These are phyloP conservation scores for Acacia concinna DNA, from an alignment of 331 rosid species.

Conservation along the genomic window DNA sequence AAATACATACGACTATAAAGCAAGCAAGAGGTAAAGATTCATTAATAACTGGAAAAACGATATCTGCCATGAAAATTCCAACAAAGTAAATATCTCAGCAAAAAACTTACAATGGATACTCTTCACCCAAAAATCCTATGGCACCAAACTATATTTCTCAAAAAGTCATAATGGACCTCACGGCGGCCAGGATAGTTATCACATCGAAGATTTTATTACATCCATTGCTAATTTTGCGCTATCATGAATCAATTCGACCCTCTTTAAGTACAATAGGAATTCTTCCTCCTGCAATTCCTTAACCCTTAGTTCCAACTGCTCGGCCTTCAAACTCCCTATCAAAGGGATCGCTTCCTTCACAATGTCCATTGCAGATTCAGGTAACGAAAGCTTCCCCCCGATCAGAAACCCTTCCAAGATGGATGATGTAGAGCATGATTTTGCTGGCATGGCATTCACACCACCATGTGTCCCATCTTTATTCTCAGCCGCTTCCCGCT, in stretches of 20 bases:
- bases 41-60: background rate
- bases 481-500: constrained; percentile 8
- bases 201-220: constrained; percentile 14
- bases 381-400: constrained; percentile 7
- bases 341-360: constrained; percentile 31
- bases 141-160: background rate
- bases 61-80: background rate
- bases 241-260: constrained; percentile 38
- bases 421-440: constrained; percentile 34
- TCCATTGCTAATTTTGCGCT: constrained; percentile 40
- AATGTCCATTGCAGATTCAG: background rate
- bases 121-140: constrained; percentile 6
- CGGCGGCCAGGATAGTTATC: background rate
- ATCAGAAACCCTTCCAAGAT: constrained; percentile 37
- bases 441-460: constrained; percentile 23
- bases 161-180: constrained; percentile 5
- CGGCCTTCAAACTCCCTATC: constrained; percentile 40
- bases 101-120: background rate
- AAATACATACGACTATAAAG: background rate
- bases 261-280: constrained; percentile 35
- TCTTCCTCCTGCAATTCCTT: constrained; percentile 34
- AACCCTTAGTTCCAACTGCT: constrained; percentile 49
- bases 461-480: constrained; percentile 27
- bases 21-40: background rate
- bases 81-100: background rate